phyloP scores from a whole-genome alignment of 1,284 basidiomycete species.

The Trichosporon sp. region DNA sequence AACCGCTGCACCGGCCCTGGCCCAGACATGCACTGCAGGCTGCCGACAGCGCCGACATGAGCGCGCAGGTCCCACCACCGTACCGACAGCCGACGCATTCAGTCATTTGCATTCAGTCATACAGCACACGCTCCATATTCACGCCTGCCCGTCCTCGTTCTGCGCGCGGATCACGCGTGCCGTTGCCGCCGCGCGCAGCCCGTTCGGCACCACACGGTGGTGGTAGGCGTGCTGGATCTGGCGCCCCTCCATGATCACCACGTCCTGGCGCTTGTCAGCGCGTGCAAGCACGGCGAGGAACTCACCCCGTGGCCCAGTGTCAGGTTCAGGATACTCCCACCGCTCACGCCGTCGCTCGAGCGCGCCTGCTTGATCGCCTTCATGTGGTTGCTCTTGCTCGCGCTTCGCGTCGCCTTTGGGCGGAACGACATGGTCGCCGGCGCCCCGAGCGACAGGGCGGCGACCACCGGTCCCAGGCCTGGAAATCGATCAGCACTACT shows the following conservation, averaged over 20 bases:
- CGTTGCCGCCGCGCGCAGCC: slow-evolving; percentile 38
- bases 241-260: slow-evolving; percentile 41
- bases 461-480: slow-evolving; percentile 43
- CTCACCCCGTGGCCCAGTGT: slow-evolving; percentile 15
- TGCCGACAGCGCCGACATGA: neutral
- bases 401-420: slow-evolving; percentile 17
- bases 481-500: neutral
- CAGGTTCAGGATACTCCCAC: slow-evolving; percentile 13
- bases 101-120: neutral
- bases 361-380: neutral
- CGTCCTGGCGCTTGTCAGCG: slow-evolving; percentile 26
- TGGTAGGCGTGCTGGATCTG: slow-evolving; percentile 36
- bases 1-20: neutral
- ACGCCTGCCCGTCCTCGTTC: neutral
- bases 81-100: neutral
- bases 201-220: slow-evolving; percentile 36
- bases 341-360: neutral
- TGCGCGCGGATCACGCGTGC: slow-evolving; percentile 32
- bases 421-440: slow-evolving; percentile 40
- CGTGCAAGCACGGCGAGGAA: neutral
- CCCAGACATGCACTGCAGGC: too few relatives aligned
- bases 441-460: slow-evolving; percentile 37
- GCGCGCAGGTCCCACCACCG: too few relatives aligned
- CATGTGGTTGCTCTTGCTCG: slow-evolving; percentile 5
- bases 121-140: neutral